Percentiles rank a stretch among this genome's conserved stretches.
Evolutionary conservation across 345 rosid species (phyloP).

Genomic region (Eucalyptus regnans): DNA sequence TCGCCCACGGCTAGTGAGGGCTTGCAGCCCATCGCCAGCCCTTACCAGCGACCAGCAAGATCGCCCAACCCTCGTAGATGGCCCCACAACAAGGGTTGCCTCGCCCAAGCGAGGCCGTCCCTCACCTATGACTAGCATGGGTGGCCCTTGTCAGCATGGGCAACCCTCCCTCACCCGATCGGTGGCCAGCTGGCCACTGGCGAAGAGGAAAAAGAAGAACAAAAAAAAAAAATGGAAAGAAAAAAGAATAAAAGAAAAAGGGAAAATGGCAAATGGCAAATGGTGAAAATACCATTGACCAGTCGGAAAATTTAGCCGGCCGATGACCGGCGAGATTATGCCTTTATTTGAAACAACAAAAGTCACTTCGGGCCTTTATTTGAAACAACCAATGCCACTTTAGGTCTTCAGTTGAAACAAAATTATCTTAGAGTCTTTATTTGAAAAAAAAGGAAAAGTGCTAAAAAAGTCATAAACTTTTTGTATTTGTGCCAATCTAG

Average conservation of each 20-base stretch:
- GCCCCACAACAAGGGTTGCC: rapidly evolving
- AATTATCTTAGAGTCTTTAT: rapidly evolving
- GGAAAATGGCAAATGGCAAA: rapidly evolving
- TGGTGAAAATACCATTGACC: rapidly evolving
- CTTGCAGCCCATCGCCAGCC: rapidly evolving
- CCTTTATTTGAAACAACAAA: no score
- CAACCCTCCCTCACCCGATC: rapidly evolving
- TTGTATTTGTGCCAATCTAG: no score
- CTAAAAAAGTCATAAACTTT: no score
- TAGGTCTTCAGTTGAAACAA: rapidly evolving
- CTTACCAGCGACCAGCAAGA: rapidly evolving
- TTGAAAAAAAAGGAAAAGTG: no score
- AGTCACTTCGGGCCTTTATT: rapidly evolving
- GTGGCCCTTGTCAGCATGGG: no score
- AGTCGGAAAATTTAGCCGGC: rapidly evolving
- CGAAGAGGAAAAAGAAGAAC: no score
- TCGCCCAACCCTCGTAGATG: rapidly evolving
- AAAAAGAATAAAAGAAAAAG: rapidly evolving
- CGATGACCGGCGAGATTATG: rapidly evolving
- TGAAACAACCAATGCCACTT: rapidly evolving
- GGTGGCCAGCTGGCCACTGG: rapidly evolving
- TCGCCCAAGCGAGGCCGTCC: rapidly evolving
- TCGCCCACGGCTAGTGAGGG: rapidly evolving
- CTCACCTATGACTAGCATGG: rapidly evolving
- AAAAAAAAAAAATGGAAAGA: no score